Conservation (phyloP, 73 alveolate genomes). For the Blepharisma stoltei region DNA sequence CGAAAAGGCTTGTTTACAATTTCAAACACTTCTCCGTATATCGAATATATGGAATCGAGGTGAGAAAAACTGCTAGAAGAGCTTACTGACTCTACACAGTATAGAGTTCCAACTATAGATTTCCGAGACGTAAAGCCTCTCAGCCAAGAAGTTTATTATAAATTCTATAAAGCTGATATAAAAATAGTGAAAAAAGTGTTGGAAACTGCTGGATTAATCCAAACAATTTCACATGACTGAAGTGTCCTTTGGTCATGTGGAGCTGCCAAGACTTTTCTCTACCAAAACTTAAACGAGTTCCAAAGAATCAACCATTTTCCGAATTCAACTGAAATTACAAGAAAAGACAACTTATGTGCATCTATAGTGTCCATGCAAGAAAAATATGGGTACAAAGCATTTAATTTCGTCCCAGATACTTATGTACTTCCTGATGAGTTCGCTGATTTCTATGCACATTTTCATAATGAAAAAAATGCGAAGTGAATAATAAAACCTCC, state of each 20-base stretch:
- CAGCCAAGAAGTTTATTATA: neutral
- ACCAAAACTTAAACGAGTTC: conserved; percentile 46
- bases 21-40: neutral
- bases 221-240: conserved; percentile 74
- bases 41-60: neutral
- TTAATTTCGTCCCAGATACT: conserved; percentile 53
- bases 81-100: neutral
- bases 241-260: conserved; percentile 56
- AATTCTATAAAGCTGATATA: neutral
- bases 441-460: conserved; percentile 55
- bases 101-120: neutral
- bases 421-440: conserved; percentile 84
- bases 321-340: conserved; percentile 67
- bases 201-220: conserved; percentile 41
- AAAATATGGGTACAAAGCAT: conserved; percentile 60
- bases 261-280: conserved; percentile 41
- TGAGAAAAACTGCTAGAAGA: neutral
- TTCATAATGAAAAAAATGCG: conserved; percentile 59
- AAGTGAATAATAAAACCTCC: conserved; percentile 76
- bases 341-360: conserved; percentile 63
- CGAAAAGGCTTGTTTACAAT: conserved; percentile 2
- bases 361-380: conserved; percentile 41
- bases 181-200: conserved; percentile 8
- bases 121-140: neutral
- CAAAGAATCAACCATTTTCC: conserved; percentile 93